Evolutionary conservation across 2,329 filamentous ascomycete genomes (phyloP).

Genomic region (Periconia macrospinosa): DNA sequence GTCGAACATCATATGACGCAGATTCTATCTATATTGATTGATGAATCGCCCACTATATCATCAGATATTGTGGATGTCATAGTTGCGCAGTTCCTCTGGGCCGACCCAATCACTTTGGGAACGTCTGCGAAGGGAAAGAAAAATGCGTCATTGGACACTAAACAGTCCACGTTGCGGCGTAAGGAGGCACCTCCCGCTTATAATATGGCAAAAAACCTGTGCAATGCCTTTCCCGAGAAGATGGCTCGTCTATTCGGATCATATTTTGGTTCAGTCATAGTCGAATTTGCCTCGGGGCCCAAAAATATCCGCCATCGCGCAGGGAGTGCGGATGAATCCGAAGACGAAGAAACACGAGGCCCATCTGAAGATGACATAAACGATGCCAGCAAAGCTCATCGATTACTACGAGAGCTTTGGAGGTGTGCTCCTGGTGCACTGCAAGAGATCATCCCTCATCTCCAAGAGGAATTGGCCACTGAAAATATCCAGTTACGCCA

Average conservation of each 20-base stretch:
- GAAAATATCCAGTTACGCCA: slow-evolving; percentile 86
- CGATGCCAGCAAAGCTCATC: slow-evolving; percentile 87
- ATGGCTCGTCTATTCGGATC: slow-evolving; percentile 94
- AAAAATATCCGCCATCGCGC: slow-evolving; percentile 38
- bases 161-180: slow-evolving; percentile 78
- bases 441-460: slow-evolving; percentile 88
- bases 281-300: slow-evolving; percentile 69
- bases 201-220: slow-evolving; percentile 93
- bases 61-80: slow-evolving; percentile 86
- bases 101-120: slow-evolving; percentile 65
- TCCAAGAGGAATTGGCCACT: slow-evolving; percentile 88
- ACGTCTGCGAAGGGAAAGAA: slow-evolving; percentile 54
- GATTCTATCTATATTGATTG: slow-evolving; percentile 80
- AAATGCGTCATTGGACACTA: slow-evolving; percentile 63
- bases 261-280: slow-evolving; percentile 95
- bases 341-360: slow-evolving; percentile 55
- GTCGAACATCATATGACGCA: slow-evolving; percentile 91
- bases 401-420: slow-evolving; percentile 89
- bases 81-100: slow-evolving; percentile 91
- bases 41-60: slow-evolving; percentile 78
- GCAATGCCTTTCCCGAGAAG: slow-evolving; percentile 84
- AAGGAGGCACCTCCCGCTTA: slow-evolving; percentile 92
- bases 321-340: slow-evolving; percentile 44
- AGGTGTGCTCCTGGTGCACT: slow-evolving; percentile 85
- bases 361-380: slow-evolving; percentile 82